A percentile compares a stretch with the other conserved stretches of the same genome.
Evolutionary conservation across 768 basidiomycete species (phyloP).

Genomic region (Neoboletus subvelutipes): DNA sequence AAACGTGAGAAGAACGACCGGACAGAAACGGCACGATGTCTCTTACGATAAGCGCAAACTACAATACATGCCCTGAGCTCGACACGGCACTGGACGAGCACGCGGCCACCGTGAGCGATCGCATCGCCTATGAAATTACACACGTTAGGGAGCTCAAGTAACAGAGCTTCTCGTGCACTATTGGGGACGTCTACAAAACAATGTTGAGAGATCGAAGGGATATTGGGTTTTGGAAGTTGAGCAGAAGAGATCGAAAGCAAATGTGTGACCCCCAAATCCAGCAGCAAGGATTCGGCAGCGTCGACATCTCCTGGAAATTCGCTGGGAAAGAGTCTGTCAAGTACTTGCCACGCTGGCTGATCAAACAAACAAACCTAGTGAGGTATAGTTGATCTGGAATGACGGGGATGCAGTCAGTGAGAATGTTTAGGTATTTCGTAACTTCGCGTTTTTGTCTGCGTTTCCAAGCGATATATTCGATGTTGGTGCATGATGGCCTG

Average conservation of each 20-base stretch:
- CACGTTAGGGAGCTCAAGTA: conserved; percentile 47
- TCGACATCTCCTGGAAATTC: conserved; percentile 56
- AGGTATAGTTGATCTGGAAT: conserved; percentile 50
- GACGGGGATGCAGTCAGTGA: conserved; percentile 53
- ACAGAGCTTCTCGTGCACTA: conserved; percentile 38
- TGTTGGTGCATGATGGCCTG: conserved; percentile 40
- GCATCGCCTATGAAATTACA: conserved; percentile 47
- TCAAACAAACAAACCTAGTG: conserved; percentile 40
- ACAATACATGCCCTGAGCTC: conserved; percentile 55
- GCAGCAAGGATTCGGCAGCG: conserved; percentile 49
- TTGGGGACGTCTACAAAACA: conserved; percentile 44
- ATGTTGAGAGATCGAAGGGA: conserved; percentile 36
- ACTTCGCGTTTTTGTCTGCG: conserved; percentile 53
- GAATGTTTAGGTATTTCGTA: conserved; percentile 48
- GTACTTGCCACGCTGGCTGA: background rate
- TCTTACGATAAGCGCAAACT: conserved; percentile 53
- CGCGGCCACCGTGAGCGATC: conserved; percentile 39
- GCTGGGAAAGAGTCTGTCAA: conserved; percentile 29
- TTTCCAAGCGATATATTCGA: conserved; percentile 58
- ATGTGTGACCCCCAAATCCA: conserved; percentile 53
- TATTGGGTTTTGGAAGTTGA: conserved; percentile 35
- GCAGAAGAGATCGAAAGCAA: conserved; percentile 55
- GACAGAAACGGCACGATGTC: background rate
- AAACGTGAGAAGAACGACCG: conserved; percentile 1
- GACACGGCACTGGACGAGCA: conserved; percentile 54